phyloP scores from a whole-genome alignment of 192 early-diverging fungal species.

The Entomortierella chlamydospora region DNA sequence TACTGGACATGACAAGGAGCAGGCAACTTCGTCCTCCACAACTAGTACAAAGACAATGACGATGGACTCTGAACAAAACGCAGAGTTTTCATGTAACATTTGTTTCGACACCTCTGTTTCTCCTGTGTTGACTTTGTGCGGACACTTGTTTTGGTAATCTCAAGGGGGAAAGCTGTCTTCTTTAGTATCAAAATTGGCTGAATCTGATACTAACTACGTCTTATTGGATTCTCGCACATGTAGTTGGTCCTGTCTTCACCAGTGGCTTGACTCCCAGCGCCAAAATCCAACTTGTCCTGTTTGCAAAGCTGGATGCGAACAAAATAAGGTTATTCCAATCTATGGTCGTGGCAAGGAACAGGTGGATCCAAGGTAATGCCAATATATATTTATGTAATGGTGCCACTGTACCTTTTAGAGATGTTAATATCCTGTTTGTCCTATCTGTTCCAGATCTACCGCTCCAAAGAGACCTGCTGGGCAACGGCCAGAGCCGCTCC shows the following conservation, averaged over 20 bases:
- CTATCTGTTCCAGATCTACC: slow-evolving; percentile 26
- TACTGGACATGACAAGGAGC: not conserved
- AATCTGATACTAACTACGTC: too few species aligned
- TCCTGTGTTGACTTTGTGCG: slow-evolving; percentile 83
- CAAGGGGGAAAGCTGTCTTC: not conserved
- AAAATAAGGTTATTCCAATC: slow-evolving; percentile 86
- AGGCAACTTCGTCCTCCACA: not conserved
- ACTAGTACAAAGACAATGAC: not conserved
- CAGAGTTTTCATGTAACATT: slow-evolving; percentile 54
- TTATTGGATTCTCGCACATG: too few species aligned
- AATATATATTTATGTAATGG: too few species aligned
- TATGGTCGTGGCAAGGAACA: slow-evolving; percentile 84
- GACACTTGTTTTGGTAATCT: slow-evolving; percentile 79
- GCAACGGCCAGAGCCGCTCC: slow-evolving; percentile 77
- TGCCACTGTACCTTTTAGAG: too few species aligned
- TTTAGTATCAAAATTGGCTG: too few species aligned
- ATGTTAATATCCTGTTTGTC: too few species aligned
- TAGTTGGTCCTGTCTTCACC: slow-evolving; percentile 76
- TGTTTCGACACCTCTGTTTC: slow-evolving; percentile 82
- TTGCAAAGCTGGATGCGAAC: slow-evolving; percentile 86
- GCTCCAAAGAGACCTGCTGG: slow-evolving; percentile 83
- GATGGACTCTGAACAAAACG: slow-evolving; percentile 20
- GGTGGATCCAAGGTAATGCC: slow-evolving; percentile 74
- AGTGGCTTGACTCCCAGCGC: slow-evolving; percentile 79
- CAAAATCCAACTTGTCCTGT: slow-evolving; percentile 84